These are phyloP conservation scores for Sclerotinia borealis DNA, from an alignment of 2,329 filamentous ascomycete species.

Conservation along the genomic window DNA sequence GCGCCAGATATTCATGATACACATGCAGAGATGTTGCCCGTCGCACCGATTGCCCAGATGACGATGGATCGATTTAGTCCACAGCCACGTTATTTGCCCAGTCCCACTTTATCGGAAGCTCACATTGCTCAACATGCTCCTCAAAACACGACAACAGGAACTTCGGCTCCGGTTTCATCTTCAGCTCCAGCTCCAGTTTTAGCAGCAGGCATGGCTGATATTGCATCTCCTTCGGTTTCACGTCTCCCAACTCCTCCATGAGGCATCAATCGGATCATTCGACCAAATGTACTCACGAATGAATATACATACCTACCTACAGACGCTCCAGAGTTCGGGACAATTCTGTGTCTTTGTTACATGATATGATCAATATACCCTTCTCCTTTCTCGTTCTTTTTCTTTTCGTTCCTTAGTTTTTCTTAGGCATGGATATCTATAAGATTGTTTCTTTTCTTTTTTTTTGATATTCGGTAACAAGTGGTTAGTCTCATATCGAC, in stretches of 20 bases:
- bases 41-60: neutral
- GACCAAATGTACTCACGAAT: neutral
- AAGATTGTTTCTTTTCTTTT: neutral
- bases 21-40: neutral
- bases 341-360: neutral
- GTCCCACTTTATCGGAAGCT: neutral
- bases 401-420: neutral
- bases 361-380: neutral
- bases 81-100: neutral
- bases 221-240: neutral
- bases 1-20: neutral
- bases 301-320: neutral
- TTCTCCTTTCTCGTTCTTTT: neutral
- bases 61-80: neutral
- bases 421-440: neutral
- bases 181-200: neutral
- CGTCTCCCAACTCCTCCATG: constrained; percentile 2
- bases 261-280: neutral
- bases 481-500: neutral
- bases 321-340: neutral
- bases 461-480: neutral
- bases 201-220: neutral
- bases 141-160: neutral
- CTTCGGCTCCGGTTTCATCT: neutral
- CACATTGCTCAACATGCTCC: neutral